phyloP scores from a whole-genome alignment of 2,329 filamentous ascomycete genomes.

The Colletotrichum kahawae region DNA sequence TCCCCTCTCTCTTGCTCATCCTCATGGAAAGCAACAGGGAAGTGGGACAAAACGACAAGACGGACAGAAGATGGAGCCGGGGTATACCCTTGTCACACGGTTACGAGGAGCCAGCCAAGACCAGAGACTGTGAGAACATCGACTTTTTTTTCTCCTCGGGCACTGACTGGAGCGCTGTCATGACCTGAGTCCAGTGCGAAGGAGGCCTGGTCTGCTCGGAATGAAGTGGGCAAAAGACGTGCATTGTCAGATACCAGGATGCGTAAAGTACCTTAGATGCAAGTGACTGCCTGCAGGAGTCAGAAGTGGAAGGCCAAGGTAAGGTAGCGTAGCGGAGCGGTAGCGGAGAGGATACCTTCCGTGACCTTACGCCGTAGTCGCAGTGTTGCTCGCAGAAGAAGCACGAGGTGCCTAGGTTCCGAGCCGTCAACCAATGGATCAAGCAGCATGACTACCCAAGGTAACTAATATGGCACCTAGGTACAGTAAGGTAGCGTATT shows the following conservation, averaged over 20 bases:
- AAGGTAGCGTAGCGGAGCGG: too few relatives aligned
- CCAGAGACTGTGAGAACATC: background rate
- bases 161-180: background rate
- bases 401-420: background rate
- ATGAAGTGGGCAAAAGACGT: background rate
- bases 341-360: background rate
- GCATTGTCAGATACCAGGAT: background rate
- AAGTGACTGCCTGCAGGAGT: background rate
- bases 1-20: background rate
- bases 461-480: background rate
- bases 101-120: background rate
- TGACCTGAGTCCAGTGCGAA: too few relatives aligned
- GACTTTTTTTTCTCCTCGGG: background rate
- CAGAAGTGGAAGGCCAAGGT: background rate
- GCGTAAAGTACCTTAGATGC: background rate
- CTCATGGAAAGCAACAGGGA: background rate
- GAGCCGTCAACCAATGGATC: background rate
- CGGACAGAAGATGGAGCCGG: background rate
- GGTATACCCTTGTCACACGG: background rate
- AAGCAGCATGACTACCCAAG: background rate
- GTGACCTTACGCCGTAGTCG: too few relatives aligned
- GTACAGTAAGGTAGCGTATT: background rate
- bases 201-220: background rate
- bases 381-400: background rate
- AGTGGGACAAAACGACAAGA: background rate